These are phyloP conservation scores for Colletotrichum caudatum DNA, from an alignment of 2,329 filamentous ascomycete genomes.

Conservation along the genomic window DNA sequence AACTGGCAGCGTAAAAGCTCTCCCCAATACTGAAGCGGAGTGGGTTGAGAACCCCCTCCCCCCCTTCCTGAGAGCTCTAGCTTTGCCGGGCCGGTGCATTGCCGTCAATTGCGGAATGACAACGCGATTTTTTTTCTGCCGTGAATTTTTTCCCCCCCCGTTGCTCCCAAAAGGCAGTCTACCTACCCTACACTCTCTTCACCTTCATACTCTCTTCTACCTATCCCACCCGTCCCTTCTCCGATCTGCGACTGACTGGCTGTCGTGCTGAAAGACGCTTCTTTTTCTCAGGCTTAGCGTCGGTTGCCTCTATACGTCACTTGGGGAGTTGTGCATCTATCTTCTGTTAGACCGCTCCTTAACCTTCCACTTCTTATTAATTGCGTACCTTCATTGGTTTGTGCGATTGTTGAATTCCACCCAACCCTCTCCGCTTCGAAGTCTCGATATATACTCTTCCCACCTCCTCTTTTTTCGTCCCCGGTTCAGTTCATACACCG, in stretches of 20 bases:
- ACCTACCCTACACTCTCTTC: slow-evolving; percentile 21
- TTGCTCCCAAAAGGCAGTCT: slow-evolving; percentile 11
- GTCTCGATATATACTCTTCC: slow-evolving; percentile 4
- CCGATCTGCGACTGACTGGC: slow-evolving; percentile 24
- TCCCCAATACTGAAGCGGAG: slow-evolving; percentile 22
- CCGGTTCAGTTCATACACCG: slow-evolving; percentile 1
- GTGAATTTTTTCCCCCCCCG: slow-evolving; percentile 27
- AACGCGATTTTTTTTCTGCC: slow-evolving; percentile 33
- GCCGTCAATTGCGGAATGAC: slow-evolving; percentile 41
- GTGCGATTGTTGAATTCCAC: slow-evolving; percentile 36
- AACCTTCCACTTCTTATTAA: slow-evolving; percentile 23
- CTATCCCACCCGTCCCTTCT: neutral
- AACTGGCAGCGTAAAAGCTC: slow-evolving; percentile 14
- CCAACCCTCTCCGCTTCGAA: slow-evolving; percentile 24
- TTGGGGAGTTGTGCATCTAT: slow-evolving; percentile 21
- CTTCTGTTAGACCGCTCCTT: slow-evolving; percentile 21
- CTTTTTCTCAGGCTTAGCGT: slow-evolving; percentile 15
- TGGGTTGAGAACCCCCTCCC: slow-evolving; percentile 24
- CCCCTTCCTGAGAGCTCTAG: slow-evolving; percentile 31
- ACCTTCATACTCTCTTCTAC: neutral
- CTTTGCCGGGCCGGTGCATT: slow-evolving; percentile 39
- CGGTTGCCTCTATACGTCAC: slow-evolving; percentile 10
- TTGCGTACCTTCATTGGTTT: slow-evolving; percentile 33
- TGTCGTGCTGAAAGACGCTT: slow-evolving; percentile 12
- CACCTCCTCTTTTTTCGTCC: neutral